Evolutionary conservation across 805 yeast species (phyloP), one percentile per base, ranked within the genome.

Genomic region (Sungouiozyma intestinalis): DNA sequence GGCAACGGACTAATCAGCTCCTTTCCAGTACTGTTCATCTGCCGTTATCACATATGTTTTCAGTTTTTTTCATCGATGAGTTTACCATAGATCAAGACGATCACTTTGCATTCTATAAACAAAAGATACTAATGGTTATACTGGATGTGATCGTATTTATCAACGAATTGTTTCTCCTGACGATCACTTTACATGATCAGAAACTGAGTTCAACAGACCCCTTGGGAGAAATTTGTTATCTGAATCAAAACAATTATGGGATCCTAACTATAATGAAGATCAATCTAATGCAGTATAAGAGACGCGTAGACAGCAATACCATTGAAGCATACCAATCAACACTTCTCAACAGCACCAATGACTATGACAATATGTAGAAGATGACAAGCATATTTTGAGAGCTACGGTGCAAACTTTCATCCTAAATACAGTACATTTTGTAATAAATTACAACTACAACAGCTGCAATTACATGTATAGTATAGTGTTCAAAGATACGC

Each of bases 61-160:
- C 27, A 16, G 27, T 31, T n/a, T 36, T 36, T 16, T 27, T 36
- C 21, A 16, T 36, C 7, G 39, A 20, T 18, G 39, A 36, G 16
- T 36, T 36, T 36, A 16, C 15, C 14, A 7, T 16, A 11, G 15
- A 31, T 16, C 18, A 9, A 35, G 38, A 19, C n/a, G 14, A 13
- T 17, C 9, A 14, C 7, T 8, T 21, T 15, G 9, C 21, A 16
- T 13, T 27, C 18, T 36, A 19, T 32, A 36, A 36, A 32, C 21
- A 13, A 21, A 14, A 20, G 13, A 15, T 19, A 16, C 31, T 36
- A 13, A n/a, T 36, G 15, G 8, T 16, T 9, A 27, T 36, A 16
- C 13, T 36, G 14, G 39, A 36, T 27, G 14, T 36, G 31, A 13
- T 36, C 16, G 31, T 36, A 15, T 31, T 36, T 13, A 6, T 36